Evolutionary conservation across 345 rosid genomes (phyloP), one percentile per base, ranked within the genome.

Genomic region (Cochlearia excelsa): DNA sequence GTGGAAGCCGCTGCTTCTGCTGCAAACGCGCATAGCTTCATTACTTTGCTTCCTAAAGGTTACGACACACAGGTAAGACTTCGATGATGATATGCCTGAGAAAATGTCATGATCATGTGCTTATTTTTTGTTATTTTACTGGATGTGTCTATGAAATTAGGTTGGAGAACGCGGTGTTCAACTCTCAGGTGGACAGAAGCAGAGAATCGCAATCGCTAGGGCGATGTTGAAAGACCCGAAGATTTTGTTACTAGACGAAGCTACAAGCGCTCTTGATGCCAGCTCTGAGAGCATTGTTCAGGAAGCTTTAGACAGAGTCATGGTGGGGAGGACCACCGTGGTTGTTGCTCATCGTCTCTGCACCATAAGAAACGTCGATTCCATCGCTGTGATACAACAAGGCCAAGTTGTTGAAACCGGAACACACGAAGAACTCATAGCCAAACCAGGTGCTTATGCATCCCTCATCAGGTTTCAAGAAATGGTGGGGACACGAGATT

Each of bases 121-220:
- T 37, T 37, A 4, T 37, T 37, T 37, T 37, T 37, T 37, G 10
- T 7, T 39, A 6, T 37, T 37, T 37, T 26, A 34, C 26, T 61
- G 46, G n/a, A 39, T 68, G 11, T 70, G 33, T 9, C 5, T 37
- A 9, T 44, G 23, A 16, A 23, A 51, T 40, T 71, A 92, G 97
- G 99, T 85, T 54, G 99, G 97, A 75, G 99, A 90, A 75, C 81
- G 99, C 7, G 99, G 99, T 38, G 83, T 90, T 57, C 99, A 93
- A 67, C 86, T 93, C 30, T 93, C 99, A 4, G 99, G 99, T 68
- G 99, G 99, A 38, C 97, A 93, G 71, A 93, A 90, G 63, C 99
- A 93, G 77, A 84, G 99, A 69, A 93, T 93, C 1, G 99, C 99
- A 30, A 93, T 93, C 30, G 96, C 97, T n/a, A 81, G 99, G 65